Evolutionary conservation across 495 filamentous ascomycete genomes (phyloP), one percentile per base, ranked within the genome.

Genomic region (Daldinia bambusicola): DNA sequence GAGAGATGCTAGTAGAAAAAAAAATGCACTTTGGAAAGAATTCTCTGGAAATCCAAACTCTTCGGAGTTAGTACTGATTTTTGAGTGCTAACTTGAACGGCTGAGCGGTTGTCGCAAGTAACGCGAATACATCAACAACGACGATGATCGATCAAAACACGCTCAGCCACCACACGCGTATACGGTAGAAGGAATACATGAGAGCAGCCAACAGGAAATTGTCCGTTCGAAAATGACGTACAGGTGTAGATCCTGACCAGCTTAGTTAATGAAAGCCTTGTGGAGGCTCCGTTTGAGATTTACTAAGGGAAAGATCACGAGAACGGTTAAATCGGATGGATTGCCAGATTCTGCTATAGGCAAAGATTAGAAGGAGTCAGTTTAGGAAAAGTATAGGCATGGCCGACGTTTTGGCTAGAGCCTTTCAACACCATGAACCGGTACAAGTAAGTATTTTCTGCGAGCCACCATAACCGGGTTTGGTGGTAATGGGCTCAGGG

Each of bases 211-310:
- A 63, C 66, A 66, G 43, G 64, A 61, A 69, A 69, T 50, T 63
- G 56, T 63, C 70, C 66, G 61, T 16, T 73, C 66, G 52, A 56
- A 66, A 58, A 66, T 73, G 66, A 64, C 70, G 66, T 65, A 60
- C 50, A 66, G 66, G 14, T 55, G 70, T 69, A 69, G 70, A 69
- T 73, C 70, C 57, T 61, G 66, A 73, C 70, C 57, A 66, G 61
- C 45, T 63, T 69, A 66, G 66, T 64, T 66, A 73, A 65, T 56
- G 66, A 63, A 63, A 48, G 50, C 55, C 61, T 66, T 20, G 56
- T 63, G 56, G 61, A 73, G 52, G 56, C 63, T 61, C 58, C 52
- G 70, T 69, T 73, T 61, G 70, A 66, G 57, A 57, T 58, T 66
- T 50, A 69, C 68, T 64, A 59, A 72, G 38, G 63, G 55, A 60